These are phyloP conservation scores for Beta lomatogona DNA, from an alignment of 179 eudicot species.

Conservation along the genomic window DNA sequence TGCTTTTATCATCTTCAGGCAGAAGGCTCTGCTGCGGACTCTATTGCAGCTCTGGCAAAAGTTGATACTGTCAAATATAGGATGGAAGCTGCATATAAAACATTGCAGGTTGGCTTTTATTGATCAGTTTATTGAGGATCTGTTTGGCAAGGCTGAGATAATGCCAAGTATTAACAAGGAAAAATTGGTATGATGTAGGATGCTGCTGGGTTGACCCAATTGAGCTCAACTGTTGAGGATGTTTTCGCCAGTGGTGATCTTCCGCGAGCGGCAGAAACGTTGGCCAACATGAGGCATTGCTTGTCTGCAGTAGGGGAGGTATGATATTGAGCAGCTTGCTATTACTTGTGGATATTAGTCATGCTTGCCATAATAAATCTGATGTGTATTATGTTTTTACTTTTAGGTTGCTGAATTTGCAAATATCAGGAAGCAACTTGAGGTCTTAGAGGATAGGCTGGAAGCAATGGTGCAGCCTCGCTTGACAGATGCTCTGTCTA, in stretches of 20 bases:
- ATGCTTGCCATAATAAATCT: constrained; percentile 18
- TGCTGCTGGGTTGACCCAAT: constrained; percentile 90
- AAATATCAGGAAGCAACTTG: constrained; percentile 91
- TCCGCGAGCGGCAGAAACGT: constrained; percentile 92
- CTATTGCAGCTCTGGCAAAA: constrained; percentile 84
- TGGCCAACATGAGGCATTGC: constrained; percentile 97
- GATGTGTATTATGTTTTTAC: background rate
- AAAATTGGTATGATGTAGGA: constrained; percentile 47
- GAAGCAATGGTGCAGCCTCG: constrained; percentile 99
- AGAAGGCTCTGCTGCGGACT: constrained; percentile 94
- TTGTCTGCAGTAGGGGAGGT: constrained; percentile 96
- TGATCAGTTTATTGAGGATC: background rate
- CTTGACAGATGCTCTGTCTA: constrained; percentile 79
- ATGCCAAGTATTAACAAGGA: constrained; percentile 20
- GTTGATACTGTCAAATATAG: constrained; percentile 90
- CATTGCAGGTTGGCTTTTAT: constrained; percentile 63
- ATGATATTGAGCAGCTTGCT: constrained; percentile 20
- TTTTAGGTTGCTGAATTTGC: constrained; percentile 98
- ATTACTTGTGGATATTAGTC: background rate
- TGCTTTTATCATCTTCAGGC: constrained; percentile 50
- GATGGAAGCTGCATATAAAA: constrained; percentile 96
- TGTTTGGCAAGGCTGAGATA: constrained; percentile 5
- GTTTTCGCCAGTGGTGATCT: constrained; percentile 98
- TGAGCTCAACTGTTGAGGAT: constrained; percentile 96
- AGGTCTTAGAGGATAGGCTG: constrained; percentile 92